A percentile compares a stretch with the other conserved stretches of the same genome.
Evolutionary conservation across 2,329 filamentous ascomycete species (phyloP).

Genomic region (Metarhizium guizhouense): DNA sequence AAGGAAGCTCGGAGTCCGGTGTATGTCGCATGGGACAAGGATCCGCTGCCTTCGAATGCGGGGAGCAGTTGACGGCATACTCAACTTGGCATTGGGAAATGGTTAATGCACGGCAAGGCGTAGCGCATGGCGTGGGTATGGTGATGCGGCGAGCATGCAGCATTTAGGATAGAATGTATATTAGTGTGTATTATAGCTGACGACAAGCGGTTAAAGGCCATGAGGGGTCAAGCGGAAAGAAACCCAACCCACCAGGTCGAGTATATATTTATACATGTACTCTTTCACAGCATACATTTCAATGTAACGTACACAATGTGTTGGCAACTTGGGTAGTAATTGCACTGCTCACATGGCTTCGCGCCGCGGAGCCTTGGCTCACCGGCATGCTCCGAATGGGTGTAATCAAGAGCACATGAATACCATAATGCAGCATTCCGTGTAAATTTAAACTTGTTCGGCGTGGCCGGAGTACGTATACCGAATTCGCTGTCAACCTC

Average conservation of each 20-base stretch:
- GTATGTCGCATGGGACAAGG: conserved; percentile 36
- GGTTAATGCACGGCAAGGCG: conserved; percentile 3
- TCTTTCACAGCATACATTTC: no score
- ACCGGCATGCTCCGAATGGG: no score
- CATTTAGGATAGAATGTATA: neutral
- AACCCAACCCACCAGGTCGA: neutral
- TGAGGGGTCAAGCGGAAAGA: neutral
- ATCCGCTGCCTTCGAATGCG: conserved; percentile 13
- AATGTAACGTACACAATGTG: no score
- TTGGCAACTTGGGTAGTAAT: no score
- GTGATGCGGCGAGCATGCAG: neutral
- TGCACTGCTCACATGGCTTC: no score
- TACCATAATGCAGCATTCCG: no score
- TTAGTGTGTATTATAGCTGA: neutral
- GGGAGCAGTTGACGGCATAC: neutral
- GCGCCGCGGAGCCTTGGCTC: no score
- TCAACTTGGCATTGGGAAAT: neutral
- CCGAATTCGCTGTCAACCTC: no score
- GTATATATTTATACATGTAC: neutral
- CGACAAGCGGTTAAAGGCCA: neutral
- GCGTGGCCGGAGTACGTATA: no score
- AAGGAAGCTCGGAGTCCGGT: conserved; percentile 38
- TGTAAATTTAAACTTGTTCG: no score
- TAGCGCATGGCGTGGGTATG: neutral
- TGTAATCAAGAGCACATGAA: no score